Evolutionary conservation across 441 rosid genomes (phyloP).

Genomic region (Macaranga tanarius): DNA sequence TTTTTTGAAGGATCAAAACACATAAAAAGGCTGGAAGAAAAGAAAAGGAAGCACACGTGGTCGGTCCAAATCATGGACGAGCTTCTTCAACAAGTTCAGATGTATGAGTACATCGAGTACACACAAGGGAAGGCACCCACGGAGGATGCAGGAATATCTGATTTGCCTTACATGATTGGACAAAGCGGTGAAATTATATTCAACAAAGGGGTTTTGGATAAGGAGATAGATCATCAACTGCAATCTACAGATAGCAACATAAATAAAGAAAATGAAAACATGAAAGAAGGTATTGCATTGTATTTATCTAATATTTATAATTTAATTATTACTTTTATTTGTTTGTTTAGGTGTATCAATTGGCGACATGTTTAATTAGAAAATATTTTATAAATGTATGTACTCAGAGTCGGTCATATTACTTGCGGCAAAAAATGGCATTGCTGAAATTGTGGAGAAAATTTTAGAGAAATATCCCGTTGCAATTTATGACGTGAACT

Average conservation of each 20-base stretch:
- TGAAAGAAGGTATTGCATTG: too few species aligned
- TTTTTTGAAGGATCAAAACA: conserved; percentile 18
- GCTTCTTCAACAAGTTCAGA: conserved; percentile 1
- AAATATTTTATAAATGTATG: too few species aligned
- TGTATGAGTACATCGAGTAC: conserved; percentile 20
- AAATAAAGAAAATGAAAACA: background rate
- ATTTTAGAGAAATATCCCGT: conserved; percentile 26
- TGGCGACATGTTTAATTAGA: too few species aligned
- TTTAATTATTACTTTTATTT: too few species aligned
- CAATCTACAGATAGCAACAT: background rate
- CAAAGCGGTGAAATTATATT: background rate
- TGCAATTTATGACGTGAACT: conserved; percentile 34
- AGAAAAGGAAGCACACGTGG: conserved; percentile 39
- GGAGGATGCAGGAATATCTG: too few species aligned
- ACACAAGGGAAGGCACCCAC: conserved; percentile 20
- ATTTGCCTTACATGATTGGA: background rate
- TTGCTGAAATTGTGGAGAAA: conserved; percentile 30
- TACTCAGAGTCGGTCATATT: conserved; percentile 22
- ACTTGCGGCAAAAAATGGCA: conserved; percentile 38
- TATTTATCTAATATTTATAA: too few species aligned
- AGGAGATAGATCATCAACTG: background rate
- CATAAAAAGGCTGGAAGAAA: conserved; percentile 21
- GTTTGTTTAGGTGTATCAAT: too few species aligned
- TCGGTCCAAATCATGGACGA: conserved; percentile 30
- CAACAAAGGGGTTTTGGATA: background rate